Conservation (phyloP, 2,329 filamentous ascomycete species). For the Leptosphaerulina australis region DNA sequence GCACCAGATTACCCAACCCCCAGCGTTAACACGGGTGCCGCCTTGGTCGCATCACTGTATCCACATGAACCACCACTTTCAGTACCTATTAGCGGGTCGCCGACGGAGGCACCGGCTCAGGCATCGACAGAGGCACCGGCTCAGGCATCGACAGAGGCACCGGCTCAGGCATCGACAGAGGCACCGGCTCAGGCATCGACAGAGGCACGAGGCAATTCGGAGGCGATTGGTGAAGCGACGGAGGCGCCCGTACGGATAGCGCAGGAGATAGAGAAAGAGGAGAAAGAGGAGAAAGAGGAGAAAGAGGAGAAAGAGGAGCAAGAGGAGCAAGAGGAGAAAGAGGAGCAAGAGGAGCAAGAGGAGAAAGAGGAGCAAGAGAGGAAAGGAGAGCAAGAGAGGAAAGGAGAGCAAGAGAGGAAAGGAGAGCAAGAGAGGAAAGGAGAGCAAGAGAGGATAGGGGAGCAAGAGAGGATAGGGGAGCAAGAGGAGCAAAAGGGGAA, state of each 20-base stretch:
- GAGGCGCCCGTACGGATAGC: not conserved
- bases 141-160: not conserved
- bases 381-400: no score
- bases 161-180: not conserved
- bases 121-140: not conserved
- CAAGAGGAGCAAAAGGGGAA: not conserved
- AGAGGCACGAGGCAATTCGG: not conserved
- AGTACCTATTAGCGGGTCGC: not conserved
- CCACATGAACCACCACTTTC: not conserved
- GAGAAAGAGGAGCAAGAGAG: not conserved
- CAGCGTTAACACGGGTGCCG: conserved; percentile 3
- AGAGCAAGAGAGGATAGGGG: not conserved
- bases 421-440: not conserved
- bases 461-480: not conserved
- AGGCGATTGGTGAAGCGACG: no score
- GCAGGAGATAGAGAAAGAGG: no score
- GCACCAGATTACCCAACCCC: not conserved
- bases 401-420: not conserved
- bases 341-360: not conserved
- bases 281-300: not conserved
- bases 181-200: not conserved
- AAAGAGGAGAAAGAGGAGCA: no score
- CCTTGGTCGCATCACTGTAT: conserved; percentile 9
- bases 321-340: not conserved
- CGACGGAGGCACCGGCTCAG: not conserved